Conservation (phyloP, 202 grass and related monocot species). For the Eragrostis tef region DNA sequence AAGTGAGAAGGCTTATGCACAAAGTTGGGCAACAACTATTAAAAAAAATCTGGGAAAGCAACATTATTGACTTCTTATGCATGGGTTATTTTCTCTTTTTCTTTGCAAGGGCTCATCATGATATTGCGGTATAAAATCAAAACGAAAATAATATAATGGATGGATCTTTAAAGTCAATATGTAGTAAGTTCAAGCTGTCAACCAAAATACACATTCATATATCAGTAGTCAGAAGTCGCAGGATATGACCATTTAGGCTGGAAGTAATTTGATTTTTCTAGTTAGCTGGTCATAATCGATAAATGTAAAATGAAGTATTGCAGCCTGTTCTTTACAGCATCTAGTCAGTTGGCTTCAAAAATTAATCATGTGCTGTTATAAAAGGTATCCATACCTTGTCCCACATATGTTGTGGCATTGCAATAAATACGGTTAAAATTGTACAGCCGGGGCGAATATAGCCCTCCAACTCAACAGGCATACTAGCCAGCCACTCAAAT, state of each 20-base stretch:
- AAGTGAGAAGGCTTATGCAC: not conserved
- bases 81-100: not conserved
- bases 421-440: conserved; percentile 92
- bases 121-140: no score
- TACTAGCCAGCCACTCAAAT: conserved; percentile 89
- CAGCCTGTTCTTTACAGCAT: no score
- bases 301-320: no score
- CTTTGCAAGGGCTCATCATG: no score
- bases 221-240: not conserved
- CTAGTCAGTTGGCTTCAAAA: not conserved
- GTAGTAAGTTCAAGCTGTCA: conserved; percentile 1
- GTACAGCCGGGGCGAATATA: conserved; percentile 98
- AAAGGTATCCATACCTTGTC: conserved; percentile 67
- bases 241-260: conserved; percentile 16
- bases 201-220: not conserved
- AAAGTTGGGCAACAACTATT: not conserved
- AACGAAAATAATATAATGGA: no score
- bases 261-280: not conserved
- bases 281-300: no score
- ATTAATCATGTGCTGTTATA: conserved; percentile 9
- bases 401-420: conserved; percentile 96
- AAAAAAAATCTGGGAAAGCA: not conserved
- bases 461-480: conserved; percentile 99
- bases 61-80: not conserved
- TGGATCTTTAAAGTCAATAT: not conserved